Conservation (phyloP, 495 filamentous ascomycete species). For the Tuber umbilicatum region DNA sequence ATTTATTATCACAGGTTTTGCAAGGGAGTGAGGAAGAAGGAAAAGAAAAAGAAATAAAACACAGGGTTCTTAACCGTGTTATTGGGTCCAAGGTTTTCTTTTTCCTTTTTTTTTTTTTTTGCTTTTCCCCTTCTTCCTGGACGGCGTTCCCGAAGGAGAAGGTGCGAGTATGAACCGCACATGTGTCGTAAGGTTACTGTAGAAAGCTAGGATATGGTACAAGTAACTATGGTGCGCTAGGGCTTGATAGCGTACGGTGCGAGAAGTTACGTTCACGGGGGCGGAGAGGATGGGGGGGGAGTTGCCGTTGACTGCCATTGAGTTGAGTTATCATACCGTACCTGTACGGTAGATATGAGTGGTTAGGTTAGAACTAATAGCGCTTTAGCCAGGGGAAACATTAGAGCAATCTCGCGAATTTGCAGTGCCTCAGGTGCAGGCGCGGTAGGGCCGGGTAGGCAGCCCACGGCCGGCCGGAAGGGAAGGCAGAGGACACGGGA, state of each 20-base stretch:
- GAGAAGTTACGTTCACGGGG: background rate
- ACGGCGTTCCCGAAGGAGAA: background rate
- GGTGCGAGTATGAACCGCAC: background rate
- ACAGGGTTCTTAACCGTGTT: background rate
- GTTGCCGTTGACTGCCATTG: background rate
- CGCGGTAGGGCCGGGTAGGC: too few relatives aligned
- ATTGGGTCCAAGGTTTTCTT: slow-evolving; percentile 3
- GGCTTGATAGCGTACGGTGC: too few relatives aligned
- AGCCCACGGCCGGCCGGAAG: background rate
- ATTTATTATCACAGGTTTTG: background rate
- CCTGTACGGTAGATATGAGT: background rate
- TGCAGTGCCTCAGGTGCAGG: background rate
- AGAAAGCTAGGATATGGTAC: background rate
- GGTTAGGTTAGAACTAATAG: background rate
- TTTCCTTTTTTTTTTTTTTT: background rate
- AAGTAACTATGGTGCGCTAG: too few relatives aligned
- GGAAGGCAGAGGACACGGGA: background rate
- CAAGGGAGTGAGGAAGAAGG: background rate
- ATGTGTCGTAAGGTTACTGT: background rate
- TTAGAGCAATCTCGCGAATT: background rate
- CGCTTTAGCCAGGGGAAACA: background rate
- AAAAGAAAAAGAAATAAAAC: background rate
- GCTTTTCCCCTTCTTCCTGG: background rate
- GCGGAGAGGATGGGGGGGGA: background rate
- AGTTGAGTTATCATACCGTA: background rate